Base-by-base conservation (phyloP, 2,329 filamentous ascomycete genomes). In the Aureobasidium melanogenum region DNA sequence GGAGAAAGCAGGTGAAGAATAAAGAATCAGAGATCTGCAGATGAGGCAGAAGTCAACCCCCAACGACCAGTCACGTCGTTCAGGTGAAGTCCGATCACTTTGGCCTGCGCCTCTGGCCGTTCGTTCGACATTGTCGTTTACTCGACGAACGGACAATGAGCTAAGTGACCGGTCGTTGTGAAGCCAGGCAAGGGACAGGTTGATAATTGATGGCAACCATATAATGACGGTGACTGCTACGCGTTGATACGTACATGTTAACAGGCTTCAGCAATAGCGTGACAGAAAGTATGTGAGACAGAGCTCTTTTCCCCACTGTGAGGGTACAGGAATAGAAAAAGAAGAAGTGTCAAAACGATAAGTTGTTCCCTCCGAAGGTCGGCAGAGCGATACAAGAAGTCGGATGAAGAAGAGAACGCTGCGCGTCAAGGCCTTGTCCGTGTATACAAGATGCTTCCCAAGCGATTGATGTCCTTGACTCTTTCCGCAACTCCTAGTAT, bases 221-320 rank as follows among this genome's bases (percentile, higher is more conserved):
- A 38, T 46, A 38, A 26, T 43, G 38, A 47, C n/a, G 58, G 17
- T 38, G 58, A 36, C 38, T 60, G 58, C 48, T 54, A 60, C 48
- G 30, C 58, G 34, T 34, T 38, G 30, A 54, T 60, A 60, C 58
- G 58, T 60, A 60, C 58, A 60, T 52, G 58, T 43, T 38, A 28
- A 52, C 30, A 44, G 46, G 44, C 56, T 59, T 59, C 24, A 44
- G 43, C 44, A 59, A 59, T 44, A 59, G 44, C 43, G 15, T 34
- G 36, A 44, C 24, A 59, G 32, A 46, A 50, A 39, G 41, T 28
- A 15, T 47, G 26, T 24, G 54, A 58, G 54, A 46, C 41, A 38
- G 15, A 19, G 24, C 54, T 57, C 34, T 38, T 7, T 48, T 57
- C 17, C 56, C 24, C 26, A 32, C 28, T 17, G 43, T 15, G 36